Evolutionary conservation across 257 asterid genomes (phyloP).

Genomic region (Cruciata laevipes): DNA sequence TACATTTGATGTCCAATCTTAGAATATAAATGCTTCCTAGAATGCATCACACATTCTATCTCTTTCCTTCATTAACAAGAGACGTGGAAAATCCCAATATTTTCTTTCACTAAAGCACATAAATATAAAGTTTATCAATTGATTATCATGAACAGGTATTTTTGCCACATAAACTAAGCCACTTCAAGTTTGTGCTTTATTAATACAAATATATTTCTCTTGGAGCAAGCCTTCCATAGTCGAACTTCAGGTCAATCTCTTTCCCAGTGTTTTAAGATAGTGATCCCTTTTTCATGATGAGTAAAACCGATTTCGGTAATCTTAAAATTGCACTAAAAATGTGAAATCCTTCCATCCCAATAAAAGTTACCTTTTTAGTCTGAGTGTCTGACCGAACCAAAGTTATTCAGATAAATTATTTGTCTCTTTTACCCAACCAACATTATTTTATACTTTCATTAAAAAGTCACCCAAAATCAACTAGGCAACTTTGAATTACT

Average conservation of each 20-base stretch:
- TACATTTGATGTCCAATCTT: not conserved
- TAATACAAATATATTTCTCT: not conserved
- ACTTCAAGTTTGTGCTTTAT: not conserved
- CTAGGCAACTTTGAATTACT: conserved; percentile 18
- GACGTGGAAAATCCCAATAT: not conserved
- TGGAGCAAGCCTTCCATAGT: not conserved
- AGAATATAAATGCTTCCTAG: not conserved
- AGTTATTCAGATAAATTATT: no score
- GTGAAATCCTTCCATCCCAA: not conserved
- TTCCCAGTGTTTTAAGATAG: not conserved
- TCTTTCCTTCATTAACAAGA: not conserved
- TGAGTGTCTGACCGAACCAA: no score
- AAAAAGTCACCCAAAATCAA: not conserved
- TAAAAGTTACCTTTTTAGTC: no score
- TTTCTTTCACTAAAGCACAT: not conserved
- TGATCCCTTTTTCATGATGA: not conserved
- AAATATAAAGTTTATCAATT: not conserved
- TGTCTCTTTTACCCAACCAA: no score
- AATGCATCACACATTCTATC: not conserved
- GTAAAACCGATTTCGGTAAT: not conserved
- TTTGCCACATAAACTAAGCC: not conserved
- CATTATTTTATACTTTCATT: not conserved
- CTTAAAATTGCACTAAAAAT: not conserved
- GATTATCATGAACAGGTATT: not conserved
- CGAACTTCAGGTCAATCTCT: not conserved